A percentile compares a stretch with the other conserved stretches of the same genome.
Conservation (phyloP, 2,329 filamentous ascomycete species). For the Fusarium sp. region DNA sequence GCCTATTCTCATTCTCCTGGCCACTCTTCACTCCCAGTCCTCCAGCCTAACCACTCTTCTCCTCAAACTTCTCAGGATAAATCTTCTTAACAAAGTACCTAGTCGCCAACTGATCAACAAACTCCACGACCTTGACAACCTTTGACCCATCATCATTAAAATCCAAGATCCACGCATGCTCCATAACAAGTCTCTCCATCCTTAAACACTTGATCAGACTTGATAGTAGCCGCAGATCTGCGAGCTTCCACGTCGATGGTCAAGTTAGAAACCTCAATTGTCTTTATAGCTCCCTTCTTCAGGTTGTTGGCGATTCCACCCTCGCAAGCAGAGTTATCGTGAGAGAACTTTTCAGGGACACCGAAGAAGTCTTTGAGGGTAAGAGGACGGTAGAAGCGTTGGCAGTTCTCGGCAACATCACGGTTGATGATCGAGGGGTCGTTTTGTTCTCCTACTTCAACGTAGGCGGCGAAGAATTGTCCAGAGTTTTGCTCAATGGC, state of each 20-base stretch:
- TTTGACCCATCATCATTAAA: not conserved
- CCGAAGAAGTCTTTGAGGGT: not conserved
- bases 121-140: not conserved
- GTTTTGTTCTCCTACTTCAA: not conserved
- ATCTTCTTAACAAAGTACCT: not conserved
- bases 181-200: not conserved
- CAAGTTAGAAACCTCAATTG: not conserved
- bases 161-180: conserved; percentile 1
- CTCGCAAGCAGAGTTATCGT: not conserved
- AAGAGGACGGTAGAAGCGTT: not conserved
- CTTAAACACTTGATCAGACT: not conserved
- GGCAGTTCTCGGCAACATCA: not conserved
- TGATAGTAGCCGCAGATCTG: not conserved
- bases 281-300: not conserved
- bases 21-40: not conserved
- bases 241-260: not conserved
- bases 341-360: not conserved
- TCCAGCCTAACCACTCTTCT: not conserved
- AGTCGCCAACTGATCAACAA: not conserved
- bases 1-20: too few species aligned
- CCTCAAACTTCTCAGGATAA: not conserved
- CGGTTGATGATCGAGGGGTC: not conserved
- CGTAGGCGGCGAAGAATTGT: not conserved
- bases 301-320: not conserved
- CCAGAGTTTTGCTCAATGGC: not conserved